phyloP scores from a whole-genome alignment of 306 rosid genomes.

The Cucumis hystrix region DNA sequence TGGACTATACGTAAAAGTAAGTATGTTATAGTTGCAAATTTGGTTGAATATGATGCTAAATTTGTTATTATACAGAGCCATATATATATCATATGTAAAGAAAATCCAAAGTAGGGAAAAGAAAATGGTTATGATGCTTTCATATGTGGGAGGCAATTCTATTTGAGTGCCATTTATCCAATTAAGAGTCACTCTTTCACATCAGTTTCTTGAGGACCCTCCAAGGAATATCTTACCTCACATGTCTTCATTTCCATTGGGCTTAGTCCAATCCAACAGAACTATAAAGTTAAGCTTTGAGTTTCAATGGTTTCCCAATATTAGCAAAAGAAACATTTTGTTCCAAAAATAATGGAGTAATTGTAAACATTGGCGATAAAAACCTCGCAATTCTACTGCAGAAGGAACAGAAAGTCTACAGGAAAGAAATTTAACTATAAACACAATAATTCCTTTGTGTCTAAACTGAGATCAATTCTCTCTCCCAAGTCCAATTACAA shows the following conservation, averaged over 20 bases:
- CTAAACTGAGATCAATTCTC: too few species aligned
- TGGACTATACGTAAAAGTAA: background rate
- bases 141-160: constrained; percentile 4
- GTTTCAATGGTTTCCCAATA: background rate
- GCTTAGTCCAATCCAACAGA: background rate
- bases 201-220: background rate
- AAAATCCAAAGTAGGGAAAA: background rate
- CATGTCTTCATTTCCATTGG: background rate
- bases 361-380: too few species aligned
- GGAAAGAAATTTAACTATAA: too few species aligned
- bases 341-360: too few species aligned
- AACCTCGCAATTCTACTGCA: too few species aligned
- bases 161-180: background rate
- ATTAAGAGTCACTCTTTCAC: background rate
- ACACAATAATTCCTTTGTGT: too few species aligned
- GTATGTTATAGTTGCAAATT: background rate
- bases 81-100: background rate
- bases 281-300: background rate
- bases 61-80: background rate
- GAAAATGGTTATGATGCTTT: background rate
- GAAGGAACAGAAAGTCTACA: too few species aligned
- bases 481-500: too few species aligned
- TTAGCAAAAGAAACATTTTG: too few species aligned
- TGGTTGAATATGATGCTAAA: background rate
- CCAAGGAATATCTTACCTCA: background rate